Evolutionary conservation across 768 basidiomycete species (phyloP).

Genomic region (Fibroporia radiculosa): DNA sequence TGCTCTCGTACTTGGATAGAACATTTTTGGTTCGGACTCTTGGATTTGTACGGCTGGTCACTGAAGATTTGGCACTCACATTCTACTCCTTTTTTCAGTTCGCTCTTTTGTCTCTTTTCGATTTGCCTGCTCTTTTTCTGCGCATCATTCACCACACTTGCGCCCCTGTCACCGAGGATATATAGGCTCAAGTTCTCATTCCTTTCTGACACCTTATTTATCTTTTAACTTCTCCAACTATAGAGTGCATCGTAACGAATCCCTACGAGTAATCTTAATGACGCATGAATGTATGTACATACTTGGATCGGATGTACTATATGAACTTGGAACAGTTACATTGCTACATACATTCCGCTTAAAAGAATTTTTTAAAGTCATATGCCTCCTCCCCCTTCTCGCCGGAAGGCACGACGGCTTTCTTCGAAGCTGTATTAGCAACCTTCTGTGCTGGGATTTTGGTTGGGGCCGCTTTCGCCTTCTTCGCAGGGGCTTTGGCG

Average conservation of each 20-base stretch:
- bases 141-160: neutral
- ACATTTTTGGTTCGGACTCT: neutral
- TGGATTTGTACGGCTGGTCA: neutral
- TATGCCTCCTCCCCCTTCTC: constrained; percentile 35
- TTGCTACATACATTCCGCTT: neutral
- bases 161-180: neutral
- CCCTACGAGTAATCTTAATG: neutral
- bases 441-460: constrained; percentile 29
- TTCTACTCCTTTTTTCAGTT: neutral
- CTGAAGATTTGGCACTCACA: neutral
- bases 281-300: neutral
- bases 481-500: constrained; percentile 6
- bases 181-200: neutral
- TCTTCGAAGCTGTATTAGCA: constrained; percentile 30
- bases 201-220: neutral
- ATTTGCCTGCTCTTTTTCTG: neutral
- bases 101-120: neutral
- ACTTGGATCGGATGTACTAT: neutral
- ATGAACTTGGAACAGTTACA: neutral
- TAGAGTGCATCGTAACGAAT: too few relatives aligned
- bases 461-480: constrained; percentile 13
- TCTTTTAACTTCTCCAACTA: neutral
- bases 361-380: constrained; percentile 55
- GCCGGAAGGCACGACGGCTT: constrained; percentile 11
- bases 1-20: neutral